A percentile compares a stretch with the other conserved stretches of the same genome.
Evolutionary conservation across 164 flowering plant species (phyloP).

Genomic region (Stephania japonica): DNA sequence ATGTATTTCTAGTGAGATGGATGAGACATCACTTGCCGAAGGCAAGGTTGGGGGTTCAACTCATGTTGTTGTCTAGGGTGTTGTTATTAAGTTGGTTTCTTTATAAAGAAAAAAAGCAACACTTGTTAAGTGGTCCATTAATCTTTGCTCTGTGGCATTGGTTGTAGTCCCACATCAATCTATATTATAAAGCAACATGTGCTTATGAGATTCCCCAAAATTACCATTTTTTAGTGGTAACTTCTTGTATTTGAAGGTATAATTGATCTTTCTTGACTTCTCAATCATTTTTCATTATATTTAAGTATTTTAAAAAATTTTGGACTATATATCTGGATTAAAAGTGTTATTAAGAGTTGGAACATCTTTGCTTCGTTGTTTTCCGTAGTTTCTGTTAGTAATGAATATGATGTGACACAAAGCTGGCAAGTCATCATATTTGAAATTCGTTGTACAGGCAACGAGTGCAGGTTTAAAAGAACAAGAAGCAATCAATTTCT

Average conservation of each 20-base stretch:
- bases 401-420: neutral
- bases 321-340: neutral
- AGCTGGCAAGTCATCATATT: neutral
- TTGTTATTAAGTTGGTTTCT: neutral
- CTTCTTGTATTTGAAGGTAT: neutral
- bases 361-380: neutral
- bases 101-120: neutral
- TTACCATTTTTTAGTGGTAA: neutral
- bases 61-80: no score
- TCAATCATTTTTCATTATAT: neutral
- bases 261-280: neutral
- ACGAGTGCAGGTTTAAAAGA: conserved; percentile 95
- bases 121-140: neutral
- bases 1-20: no score
- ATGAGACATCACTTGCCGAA: no score
- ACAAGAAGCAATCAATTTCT: conserved; percentile 91
- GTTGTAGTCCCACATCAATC: neutral
- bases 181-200: neutral
- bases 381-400: neutral
- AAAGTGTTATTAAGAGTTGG: neutral
- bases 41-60: no score
- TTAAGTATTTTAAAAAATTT: neutral
- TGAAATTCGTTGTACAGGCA: conserved; percentile 39
- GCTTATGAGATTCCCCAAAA: neutral
- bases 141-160: neutral